Base-by-base conservation (phyloP, 1,139 yeast genomes). In the Protomyces arabidopsidicola region DNA sequence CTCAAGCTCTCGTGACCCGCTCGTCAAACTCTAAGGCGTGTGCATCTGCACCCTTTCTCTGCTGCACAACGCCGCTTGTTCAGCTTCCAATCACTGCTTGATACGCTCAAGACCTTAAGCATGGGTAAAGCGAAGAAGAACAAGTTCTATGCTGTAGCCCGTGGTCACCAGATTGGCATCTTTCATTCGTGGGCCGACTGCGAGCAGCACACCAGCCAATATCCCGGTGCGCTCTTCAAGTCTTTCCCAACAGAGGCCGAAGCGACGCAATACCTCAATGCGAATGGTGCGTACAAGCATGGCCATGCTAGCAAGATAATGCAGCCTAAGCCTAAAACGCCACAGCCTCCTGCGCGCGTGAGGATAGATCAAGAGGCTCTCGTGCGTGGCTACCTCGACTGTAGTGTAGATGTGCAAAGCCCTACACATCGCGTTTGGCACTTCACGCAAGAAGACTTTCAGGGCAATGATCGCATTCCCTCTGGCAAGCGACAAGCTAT, bases 81-180 rank as follows among this genome's bases (percentile, higher is more conserved):
- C 31, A 27, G 31, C 31, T 27, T 27, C 31, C 5, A 27, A 8
- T 3, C 31, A 27, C 31, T 27, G 31, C 31, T 27, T 27, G 31
- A 27, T 8, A 27, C 31, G 31, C 31, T 27, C 31, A 27, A 27
- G 9, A 27, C 9, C 31, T 27, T 27, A 3, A 27, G 31, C 31
- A 27, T 27, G 31, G 31, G 31, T 2, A 27, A 27, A 27, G 31
- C 31, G 6, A 16, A 8, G 12, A 18, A 20, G 22, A 42, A 42
- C 48, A 45, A 35, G 35, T 50, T 67, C 14, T 68, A 68, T 42
- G 64, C 68, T 14, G 71, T 68, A 42, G 71, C 65, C 34, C 24
- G 35, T 14, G 53, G 52, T 16, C 31, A 18, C 20, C n/a, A 24
- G 3, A 18, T 34, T 24, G 61, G 58, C 27, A 53, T 57, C 39